Base-by-base conservation (phyloP, 495 filamentous ascomycete genomes). In the Cercophora sp. region DNA sequence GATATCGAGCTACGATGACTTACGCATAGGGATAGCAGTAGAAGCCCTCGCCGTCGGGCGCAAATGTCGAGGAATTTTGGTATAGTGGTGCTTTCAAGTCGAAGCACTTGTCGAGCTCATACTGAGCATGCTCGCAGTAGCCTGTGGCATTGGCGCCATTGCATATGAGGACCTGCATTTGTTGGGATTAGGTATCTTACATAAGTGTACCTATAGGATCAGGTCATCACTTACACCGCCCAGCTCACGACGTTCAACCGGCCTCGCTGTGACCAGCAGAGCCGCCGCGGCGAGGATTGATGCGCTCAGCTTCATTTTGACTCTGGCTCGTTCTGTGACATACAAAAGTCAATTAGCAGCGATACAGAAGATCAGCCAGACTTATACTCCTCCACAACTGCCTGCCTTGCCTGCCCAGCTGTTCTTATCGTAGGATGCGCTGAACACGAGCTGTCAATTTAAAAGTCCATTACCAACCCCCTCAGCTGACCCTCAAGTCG, bases 101-200 rank as follows among this genome's bases (percentile, higher is more conserved):
- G 61, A 69, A 60, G 56, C 73, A 76, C 37, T 52, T 62, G 2
- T 65, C 41, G 34, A 74, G 52, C n/a, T 63, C 24, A 52, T 70
- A 72, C 37, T 64, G 55, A 44, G 57, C 49, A 34, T 72, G 66
- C 41, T 58, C 57, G 54, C 70, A 76, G 13, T 48, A 10, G 32
- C 69, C 71, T 10, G 65, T 69, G 34, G 65, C 69, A 54, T 74
- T 69, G 57, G 71, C 57, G 20, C 68, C 70, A 36, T 62, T 65
- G 63, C 72, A 74, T 26, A 73, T 60, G 37, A 71, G 63, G 41
- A 75, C 40, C 72, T 73, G n/a, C n/a, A n/a, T 15, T 19, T 25
- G 15, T 10, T 19, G 16, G 15, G 48, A 48, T 70, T 40, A 23
- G 34, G 10, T 20, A n/a, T 8, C 23, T 32, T 6, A 32, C 6